Evolutionary conservation across 805 yeast species (phyloP), one percentile per base, ranked within the genome.

Genomic region (Wickerhamomyces alni): DNA sequence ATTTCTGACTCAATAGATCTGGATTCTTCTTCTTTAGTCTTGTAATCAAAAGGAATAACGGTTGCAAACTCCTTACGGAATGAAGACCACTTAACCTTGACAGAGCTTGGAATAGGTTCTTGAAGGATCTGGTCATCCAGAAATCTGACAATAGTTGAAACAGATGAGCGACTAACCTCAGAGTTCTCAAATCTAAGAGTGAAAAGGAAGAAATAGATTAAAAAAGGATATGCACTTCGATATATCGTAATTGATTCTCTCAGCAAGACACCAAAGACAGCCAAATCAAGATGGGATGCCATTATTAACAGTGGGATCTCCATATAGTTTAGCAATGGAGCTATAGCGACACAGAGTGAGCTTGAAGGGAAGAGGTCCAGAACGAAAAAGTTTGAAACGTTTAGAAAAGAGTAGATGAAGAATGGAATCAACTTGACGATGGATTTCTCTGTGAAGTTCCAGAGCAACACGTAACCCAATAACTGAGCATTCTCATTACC

Each of bases 401-500:
- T 69, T 38, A 69, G 50, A n/a, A 60, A 48, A 3, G 73, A 67
- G 43, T 67, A 69, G 8, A 61, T 53, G n/a, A 61, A 57, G 47
- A 67, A 68, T 2, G 74, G 72, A 21, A 62, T 40, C 33, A 69
- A 43, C 42, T 69, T 69, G 28, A 62, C 38, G n/a, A 61, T 16
- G 16, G 57, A 58, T 3, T 48, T 41, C 3, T 55, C 48, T 0
- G 72, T 65, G 9, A 54, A 50, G 21, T 59, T 33, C 72, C 72
- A 67, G 18, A 69, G 51, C n/a, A 54, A 44, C 2, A 68, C 50
- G 48, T 59, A 64, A 0, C 61, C 59, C 30, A 67, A 51, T 33
- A 68, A 41, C 30, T 65, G 70, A 0, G 67, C 57, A 41, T 68
- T 66, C 39, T 67, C 72, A n/a, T 70, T 61, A 45, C 58, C 65